Evolutionary conservation across 2,329 filamentous ascomycete genomes (phyloP).

Genomic region (Aspergillus tanneri): DNA sequence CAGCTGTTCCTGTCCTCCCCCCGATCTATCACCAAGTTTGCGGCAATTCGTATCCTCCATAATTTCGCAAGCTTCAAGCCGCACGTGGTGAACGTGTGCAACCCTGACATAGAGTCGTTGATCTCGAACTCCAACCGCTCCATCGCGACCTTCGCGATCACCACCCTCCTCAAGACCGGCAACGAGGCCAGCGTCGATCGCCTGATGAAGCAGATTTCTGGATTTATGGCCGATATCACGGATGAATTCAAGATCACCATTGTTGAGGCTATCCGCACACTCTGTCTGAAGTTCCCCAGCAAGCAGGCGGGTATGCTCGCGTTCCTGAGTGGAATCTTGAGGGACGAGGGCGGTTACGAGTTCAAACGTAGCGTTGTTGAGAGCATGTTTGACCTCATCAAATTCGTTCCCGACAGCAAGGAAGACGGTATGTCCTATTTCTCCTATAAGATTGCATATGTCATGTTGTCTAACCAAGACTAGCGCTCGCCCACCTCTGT

Average conservation of each 20-base stretch:
- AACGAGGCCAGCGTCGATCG: slow-evolving; percentile 97
- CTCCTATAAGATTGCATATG: not conserved
- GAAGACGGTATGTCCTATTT: slow-evolving; percentile 55
- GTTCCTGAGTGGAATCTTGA: slow-evolving; percentile 93
- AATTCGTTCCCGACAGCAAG: slow-evolving; percentile 88
- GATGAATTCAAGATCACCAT: slow-evolving; percentile 99
- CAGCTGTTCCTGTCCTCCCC: slow-evolving; percentile 97
- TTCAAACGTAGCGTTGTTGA: slow-evolving; percentile 98
- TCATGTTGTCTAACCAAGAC: slow-evolving; percentile 20
- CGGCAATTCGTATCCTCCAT: slow-evolving; percentile 92
- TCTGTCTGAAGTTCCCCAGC: slow-evolving; percentile 95
- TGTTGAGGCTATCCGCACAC: slow-evolving; percentile 92
- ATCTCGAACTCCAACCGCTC: slow-evolving; percentile 97
- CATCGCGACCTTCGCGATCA: slow-evolving; percentile 97
- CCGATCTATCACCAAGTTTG: slow-evolving; percentile 93
- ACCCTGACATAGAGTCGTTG: slow-evolving; percentile 93
- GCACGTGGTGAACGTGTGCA: slow-evolving; percentile 85
- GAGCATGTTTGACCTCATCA: slow-evolving; percentile 99
- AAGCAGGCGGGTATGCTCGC: slow-evolving; percentile 98
- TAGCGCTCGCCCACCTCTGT: slow-evolving; percentile 87
- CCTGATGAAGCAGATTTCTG: slow-evolving; percentile 96
- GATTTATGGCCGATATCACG: slow-evolving; percentile 98
- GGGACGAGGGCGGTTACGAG: slow-evolving; percentile 95
- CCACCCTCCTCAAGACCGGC: slow-evolving; percentile 94
- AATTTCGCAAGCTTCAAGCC: slow-evolving; percentile 97